These are phyloP conservation scores for Russula lepida DNA, from an alignment of 768 basidiomycete genomes.

Conservation along the genomic window DNA sequence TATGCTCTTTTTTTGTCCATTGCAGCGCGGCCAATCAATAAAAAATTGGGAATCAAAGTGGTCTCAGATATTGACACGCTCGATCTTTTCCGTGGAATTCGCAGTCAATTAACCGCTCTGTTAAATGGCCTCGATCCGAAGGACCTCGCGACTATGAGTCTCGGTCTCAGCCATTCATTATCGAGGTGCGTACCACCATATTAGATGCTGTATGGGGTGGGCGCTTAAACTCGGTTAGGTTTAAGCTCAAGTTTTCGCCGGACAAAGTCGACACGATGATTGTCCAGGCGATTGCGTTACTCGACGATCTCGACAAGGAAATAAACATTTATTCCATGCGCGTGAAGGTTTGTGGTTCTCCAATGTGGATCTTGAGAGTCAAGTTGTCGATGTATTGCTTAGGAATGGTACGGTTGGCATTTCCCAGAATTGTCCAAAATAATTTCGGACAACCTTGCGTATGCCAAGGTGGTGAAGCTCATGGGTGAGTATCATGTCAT, in stretches of 20 bases:
- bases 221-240: conserved; percentile 38
- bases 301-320: conserved; percentile 99
- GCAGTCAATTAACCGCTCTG: conserved; percentile 76
- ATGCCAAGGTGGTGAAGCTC: conserved; percentile 84
- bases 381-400: background rate
- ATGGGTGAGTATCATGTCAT: conserved; percentile 61
- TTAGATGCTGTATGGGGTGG: background rate
- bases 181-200: conserved; percentile 82
- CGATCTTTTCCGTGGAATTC: conserved; percentile 95
- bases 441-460: conserved; percentile 92
- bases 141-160: conserved; percentile 93
- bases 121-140: conserved; percentile 88
- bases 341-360: conserved; percentile 59
- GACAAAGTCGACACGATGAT: conserved; percentile 99
- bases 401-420: conserved; percentile 99
- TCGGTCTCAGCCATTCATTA: conserved; percentile 95
- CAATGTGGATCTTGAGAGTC: background rate
- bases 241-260: conserved; percentile 99
- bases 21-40: conserved; percentile 56
- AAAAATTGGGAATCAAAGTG: conserved; percentile 90
- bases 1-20: background rate
- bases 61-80: conserved; percentile 45
- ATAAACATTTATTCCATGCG: conserved; percentile 99
- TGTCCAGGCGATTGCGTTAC: conserved; percentile 93
- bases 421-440: conserved; percentile 99